Percentiles rank a stretch among this genome's conserved stretches.
Conservation (phyloP, 768 basidiomycete genomes). For the Lactarius evosmus region DNA sequence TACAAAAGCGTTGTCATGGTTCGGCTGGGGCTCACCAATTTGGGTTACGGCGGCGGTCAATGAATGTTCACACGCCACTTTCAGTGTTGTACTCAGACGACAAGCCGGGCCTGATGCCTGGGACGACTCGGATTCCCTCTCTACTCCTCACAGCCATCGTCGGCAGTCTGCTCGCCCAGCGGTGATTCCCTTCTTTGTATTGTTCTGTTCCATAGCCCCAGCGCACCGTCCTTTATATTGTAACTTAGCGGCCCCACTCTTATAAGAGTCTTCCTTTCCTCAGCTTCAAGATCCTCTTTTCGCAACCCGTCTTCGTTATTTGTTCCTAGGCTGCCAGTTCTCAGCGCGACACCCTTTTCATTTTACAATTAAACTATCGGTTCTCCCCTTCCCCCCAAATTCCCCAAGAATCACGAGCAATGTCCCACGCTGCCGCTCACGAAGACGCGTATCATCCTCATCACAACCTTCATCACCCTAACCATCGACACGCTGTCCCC, state of each 20-base stretch:
- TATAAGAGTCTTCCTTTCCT: constrained; percentile 11
- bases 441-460: constrained; percentile 11
- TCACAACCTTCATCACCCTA: constrained; percentile 17
- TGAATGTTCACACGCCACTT: constrained; percentile 21
- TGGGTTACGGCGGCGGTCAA: constrained; percentile 14
- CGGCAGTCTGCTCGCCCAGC: not conserved
- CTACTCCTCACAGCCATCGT: constrained; percentile 1
- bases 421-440: constrained; percentile 20
- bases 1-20: constrained; percentile 13
- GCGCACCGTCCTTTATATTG: not conserved
- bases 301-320: not conserved
- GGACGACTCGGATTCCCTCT: not conserved
- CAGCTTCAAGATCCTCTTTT: constrained; percentile 4
- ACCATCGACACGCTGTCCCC: constrained; percentile 22
- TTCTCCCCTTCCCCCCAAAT: not conserved
- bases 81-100: constrained; percentile 17
- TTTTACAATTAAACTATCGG: not conserved
- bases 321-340: not conserved
- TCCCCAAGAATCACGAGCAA: constrained; percentile 12
- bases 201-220: constrained; percentile 10
- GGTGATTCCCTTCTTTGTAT: constrained; percentile 12
- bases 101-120: not conserved
- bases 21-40: constrained; percentile 15
- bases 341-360: not conserved
- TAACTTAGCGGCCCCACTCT: constrained; percentile 3